These are phyloP conservation scores for Pyrenophora teres DNA, from an alignment of 2,329 filamentous ascomycete genomes.

Conservation along the genomic window DNA sequence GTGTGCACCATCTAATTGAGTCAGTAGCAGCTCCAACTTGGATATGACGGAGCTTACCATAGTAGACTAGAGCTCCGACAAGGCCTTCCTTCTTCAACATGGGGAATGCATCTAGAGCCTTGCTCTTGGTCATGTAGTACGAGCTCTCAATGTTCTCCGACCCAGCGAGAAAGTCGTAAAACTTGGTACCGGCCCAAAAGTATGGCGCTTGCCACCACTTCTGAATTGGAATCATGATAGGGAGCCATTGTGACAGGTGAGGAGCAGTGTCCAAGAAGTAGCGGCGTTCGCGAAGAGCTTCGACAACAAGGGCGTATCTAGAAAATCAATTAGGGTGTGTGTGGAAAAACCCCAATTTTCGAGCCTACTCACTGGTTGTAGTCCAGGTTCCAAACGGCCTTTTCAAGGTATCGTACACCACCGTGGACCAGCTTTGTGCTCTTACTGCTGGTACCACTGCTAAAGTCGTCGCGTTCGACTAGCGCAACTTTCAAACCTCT, in stretches of 20 bases:
- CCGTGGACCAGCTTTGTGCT: slow-evolving; percentile 87
- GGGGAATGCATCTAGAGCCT: slow-evolving; percentile 83
- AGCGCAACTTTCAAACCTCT: slow-evolving; percentile 78
- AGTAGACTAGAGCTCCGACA: slow-evolving; percentile 84
- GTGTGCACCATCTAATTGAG: slow-evolving; percentile 72
- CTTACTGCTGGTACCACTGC: slow-evolving; percentile 80
- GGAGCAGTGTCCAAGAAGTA: slow-evolving; percentile 84
- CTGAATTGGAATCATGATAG: slow-evolving; percentile 81
- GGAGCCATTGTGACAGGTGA: slow-evolving; percentile 78
- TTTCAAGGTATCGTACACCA: slow-evolving; percentile 83
- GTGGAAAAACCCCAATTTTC: not conserved
- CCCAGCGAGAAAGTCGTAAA: slow-evolving; percentile 83
- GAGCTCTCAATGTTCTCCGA: slow-evolving; percentile 87
- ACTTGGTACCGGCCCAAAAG: slow-evolving; percentile 78
- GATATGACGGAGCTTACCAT: slow-evolving; percentile 56
- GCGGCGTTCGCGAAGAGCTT: slow-evolving; percentile 79
- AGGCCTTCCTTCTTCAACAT: slow-evolving; percentile 83
- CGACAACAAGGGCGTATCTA: slow-evolving; percentile 72
- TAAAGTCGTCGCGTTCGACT: slow-evolving; percentile 83
- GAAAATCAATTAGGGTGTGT: not conserved
- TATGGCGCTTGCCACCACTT: slow-evolving; percentile 85
- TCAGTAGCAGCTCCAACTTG: slow-evolving; percentile 27
- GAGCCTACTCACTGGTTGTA: slow-evolving; percentile 68
- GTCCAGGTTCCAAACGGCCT: slow-evolving; percentile 83
- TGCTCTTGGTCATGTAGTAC: slow-evolving; percentile 85